phyloP scores from a whole-genome alignment of 306 rosid species.

The Pueraria montana region DNA sequence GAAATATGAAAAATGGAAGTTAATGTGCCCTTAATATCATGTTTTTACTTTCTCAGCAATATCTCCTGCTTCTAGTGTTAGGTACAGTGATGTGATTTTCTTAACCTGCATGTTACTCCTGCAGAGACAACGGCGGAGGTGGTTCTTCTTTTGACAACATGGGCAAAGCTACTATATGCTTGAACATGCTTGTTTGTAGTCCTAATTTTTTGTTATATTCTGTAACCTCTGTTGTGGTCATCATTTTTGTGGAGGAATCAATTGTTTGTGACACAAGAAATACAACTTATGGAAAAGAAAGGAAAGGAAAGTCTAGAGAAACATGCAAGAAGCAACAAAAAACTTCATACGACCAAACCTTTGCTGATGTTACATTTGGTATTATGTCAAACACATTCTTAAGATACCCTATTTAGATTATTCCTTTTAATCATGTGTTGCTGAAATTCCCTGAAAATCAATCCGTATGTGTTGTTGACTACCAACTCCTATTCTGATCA shows the following conservation, averaged over 20 bases:
- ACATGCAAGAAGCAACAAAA: conserved; percentile 31
- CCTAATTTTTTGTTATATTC: conserved; percentile 31
- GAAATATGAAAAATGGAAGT: neutral
- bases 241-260: conserved; percentile 34
- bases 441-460: neutral
- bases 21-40: neutral
- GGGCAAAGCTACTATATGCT: neutral
- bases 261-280: conserved; percentile 38
- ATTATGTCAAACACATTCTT: neutral
- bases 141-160: conserved; percentile 72
- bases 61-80: conserved; percentile 13
- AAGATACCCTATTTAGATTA: neutral
- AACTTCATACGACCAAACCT: neutral
- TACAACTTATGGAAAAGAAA: neutral
- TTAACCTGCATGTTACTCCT: conserved; percentile 39
- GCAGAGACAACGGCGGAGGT: conserved; percentile 73
- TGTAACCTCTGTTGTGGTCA: conserved; percentile 5
- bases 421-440: neutral
- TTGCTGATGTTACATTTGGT: conserved; percentile 10
- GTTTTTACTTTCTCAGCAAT: conserved; percentile 41
- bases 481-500: neutral
- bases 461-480: neutral
- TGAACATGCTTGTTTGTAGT: conserved; percentile 11
- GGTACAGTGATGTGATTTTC: conserved; percentile 28
- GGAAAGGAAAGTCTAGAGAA: conserved; percentile 26